These are phyloP conservation scores for Metschnikowia amazonensis DNA, from an alignment of 805 yeast genomes.

Conservation along the genomic window DNA sequence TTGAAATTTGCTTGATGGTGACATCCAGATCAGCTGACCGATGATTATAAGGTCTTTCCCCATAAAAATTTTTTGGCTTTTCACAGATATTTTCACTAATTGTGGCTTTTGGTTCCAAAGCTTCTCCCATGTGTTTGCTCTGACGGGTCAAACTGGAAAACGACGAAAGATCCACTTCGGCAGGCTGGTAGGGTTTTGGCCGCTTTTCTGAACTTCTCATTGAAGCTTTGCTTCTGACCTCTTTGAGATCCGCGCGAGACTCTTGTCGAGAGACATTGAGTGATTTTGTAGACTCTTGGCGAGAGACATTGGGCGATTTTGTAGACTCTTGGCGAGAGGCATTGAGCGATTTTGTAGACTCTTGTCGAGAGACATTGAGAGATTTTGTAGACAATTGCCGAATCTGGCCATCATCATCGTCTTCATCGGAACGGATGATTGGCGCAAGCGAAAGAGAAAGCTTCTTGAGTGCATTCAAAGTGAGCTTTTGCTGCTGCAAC, in stretches of 20 bases:
- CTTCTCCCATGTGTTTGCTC: constrained; percentile 16
- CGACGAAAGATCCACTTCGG: constrained; percentile 42
- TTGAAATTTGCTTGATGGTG: constrained; percentile 2
- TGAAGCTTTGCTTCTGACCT: not conserved
- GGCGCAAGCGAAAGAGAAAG: constrained; percentile 42
- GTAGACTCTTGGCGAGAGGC: constrained; percentile 4
- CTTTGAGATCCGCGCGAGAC: not conserved
- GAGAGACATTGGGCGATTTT: constrained; percentile 12
- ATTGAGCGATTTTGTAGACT: constrained; percentile 9
- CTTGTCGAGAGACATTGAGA: constrained; percentile 11
- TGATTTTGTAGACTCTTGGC: constrained; percentile 13
- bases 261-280: constrained; percentile 11
- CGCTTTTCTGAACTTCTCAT: constrained; percentile 5
- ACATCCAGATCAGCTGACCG: constrained; percentile 3
- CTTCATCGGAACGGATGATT: constrained; percentile 27
- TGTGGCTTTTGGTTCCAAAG: not conserved
- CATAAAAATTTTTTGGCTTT: not conserved
- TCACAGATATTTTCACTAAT: not conserved
- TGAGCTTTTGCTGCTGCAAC: constrained; percentile 40
- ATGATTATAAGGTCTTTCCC: not conserved
- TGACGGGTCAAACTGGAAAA: constrained; percentile 45
- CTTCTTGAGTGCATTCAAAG: constrained; percentile 42
- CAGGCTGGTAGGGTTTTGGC: constrained; percentile 41
- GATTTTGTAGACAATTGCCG: constrained; percentile 14
- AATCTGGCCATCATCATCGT: constrained; percentile 12